Percentiles rank a stretch among this genome's conserved stretches.
Evolutionary conservation across 148 eudicot species (phyloP).

Genomic region (Euryodendron excelsum): DNA sequence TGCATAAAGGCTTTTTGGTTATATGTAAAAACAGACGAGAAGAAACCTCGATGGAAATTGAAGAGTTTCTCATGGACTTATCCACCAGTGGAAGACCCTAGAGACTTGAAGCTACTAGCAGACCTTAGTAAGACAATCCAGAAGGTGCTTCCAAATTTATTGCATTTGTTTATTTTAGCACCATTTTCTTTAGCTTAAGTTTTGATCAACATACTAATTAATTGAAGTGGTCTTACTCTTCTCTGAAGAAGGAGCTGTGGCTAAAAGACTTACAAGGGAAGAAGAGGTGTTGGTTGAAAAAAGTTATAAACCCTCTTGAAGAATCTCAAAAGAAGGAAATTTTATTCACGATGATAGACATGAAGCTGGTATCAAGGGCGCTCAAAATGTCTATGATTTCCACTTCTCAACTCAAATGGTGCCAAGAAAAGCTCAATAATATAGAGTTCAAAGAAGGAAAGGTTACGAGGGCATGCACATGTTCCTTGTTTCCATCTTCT

Average conservation of each 20-base stretch:
- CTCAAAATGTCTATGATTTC: conserved; percentile 32
- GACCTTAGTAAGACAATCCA: conserved; percentile 15
- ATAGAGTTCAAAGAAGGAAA: conserved; percentile 19
- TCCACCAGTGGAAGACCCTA: conserved; percentile 36
- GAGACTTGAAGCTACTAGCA: conserved; percentile 22
- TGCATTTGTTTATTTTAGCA: background rate
- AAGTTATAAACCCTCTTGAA: conserved; percentile 4
- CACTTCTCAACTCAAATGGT: conserved; percentile 37
- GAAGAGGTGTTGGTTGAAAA: conserved; percentile 29
- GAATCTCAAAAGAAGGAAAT: conserved; percentile 20
- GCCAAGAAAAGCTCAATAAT: conserved; percentile 29
- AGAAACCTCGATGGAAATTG: conserved; percentile 24
- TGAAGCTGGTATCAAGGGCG: conserved; percentile 27
- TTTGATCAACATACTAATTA: background rate
- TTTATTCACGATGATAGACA: conserved; percentile 25
- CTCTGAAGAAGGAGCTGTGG: conserved; percentile 31
- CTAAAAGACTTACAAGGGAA: conserved; percentile 27
- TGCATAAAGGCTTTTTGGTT: conserved; percentile 32
- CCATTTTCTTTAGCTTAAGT: background rate
- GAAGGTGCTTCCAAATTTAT: conserved; percentile 20
- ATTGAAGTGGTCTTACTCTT: background rate
- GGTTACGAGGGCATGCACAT: conserved; percentile 13
- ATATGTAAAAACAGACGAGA: conserved; percentile 23
- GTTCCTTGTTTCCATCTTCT: conserved; percentile 24
- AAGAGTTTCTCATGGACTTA: conserved; percentile 12